Conservation (phyloP, 345 rosid genomes). For the Rhodamnia argentea region DNA sequence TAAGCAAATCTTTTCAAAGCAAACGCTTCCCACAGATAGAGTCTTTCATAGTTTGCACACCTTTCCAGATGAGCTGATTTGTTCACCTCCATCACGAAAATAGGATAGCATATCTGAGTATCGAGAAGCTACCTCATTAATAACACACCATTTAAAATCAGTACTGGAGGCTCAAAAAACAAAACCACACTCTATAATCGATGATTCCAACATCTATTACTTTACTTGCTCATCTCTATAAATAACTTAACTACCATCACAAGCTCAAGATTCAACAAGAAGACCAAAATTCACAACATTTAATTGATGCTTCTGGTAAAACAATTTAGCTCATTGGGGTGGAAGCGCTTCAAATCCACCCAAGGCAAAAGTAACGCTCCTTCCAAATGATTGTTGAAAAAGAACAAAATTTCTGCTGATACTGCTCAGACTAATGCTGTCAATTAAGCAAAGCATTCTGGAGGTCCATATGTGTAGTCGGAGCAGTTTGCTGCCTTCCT, state of each 20-base stretch:
- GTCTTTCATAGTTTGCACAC: neutral
- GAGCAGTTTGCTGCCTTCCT: neutral
- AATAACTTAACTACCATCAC: neutral
- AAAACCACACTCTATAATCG: neutral
- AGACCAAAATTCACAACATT: neutral
- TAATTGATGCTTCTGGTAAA: neutral
- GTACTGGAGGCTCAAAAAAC: neutral
- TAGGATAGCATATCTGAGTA: neutral
- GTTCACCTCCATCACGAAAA: neutral
- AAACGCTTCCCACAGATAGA: neutral
- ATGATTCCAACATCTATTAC: neutral
- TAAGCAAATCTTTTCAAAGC: neutral
- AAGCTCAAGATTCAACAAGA: neutral
- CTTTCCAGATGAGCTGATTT: neutral
- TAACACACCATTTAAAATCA: neutral
- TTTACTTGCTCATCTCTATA: neutral
- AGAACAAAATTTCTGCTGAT: neutral
- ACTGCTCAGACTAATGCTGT: neutral
- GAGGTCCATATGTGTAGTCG: neutral
- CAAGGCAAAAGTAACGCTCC: neutral
- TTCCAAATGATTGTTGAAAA: neutral
- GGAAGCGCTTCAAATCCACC: neutral
- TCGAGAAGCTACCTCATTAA: neutral
- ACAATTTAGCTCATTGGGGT: neutral
- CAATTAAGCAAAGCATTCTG: neutral